Percentiles rank a stretch among this genome's conserved stretches.
Conservation (phyloP, 805 yeast species). For the Scheffersomyces amazonensis region DNA sequence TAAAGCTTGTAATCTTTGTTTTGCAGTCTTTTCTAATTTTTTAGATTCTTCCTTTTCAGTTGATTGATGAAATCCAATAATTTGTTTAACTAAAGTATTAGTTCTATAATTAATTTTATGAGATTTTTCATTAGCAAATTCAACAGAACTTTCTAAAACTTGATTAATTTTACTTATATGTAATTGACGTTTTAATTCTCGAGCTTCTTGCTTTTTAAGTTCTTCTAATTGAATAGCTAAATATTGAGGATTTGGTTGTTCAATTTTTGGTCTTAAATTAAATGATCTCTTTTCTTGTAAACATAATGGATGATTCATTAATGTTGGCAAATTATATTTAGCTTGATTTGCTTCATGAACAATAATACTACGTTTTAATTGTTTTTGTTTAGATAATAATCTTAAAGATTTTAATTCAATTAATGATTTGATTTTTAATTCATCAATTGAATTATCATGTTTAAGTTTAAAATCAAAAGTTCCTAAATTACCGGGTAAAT, state of each 20-base stretch:
- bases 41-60: constrained; percentile 75
- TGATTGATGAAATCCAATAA: constrained; percentile 48
- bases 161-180: constrained; percentile 48
- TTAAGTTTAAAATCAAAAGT: constrained; percentile 43
- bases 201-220: constrained; percentile 59
- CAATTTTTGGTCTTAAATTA: constrained; percentile 65
- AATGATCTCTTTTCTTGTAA: constrained; percentile 68
- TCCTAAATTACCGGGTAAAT: constrained; percentile 68
- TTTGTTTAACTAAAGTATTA: constrained; percentile 27
- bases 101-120: constrained; percentile 22
- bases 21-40: constrained; percentile 76
- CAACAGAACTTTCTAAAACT: constrained; percentile 25
- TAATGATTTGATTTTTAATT: constrained; percentile 60
- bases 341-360: constrained; percentile 51
- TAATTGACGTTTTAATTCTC: constrained; percentile 45
- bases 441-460: constrained; percentile 39
- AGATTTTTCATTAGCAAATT: constrained; percentile 16
- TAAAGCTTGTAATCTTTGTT: constrained; percentile 82
- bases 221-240: constrained; percentile 75
- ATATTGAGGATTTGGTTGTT: constrained; percentile 70
- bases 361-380: constrained; percentile 60
- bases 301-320: constrained; percentile 53
- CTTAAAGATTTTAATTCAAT: constrained; percentile 70
- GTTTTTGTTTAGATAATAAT: constrained; percentile 66
- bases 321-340: constrained; percentile 49